Base-by-base conservation (phyloP, 176 grass and related monocot species). In the Coix lacrymajobi region DNA sequence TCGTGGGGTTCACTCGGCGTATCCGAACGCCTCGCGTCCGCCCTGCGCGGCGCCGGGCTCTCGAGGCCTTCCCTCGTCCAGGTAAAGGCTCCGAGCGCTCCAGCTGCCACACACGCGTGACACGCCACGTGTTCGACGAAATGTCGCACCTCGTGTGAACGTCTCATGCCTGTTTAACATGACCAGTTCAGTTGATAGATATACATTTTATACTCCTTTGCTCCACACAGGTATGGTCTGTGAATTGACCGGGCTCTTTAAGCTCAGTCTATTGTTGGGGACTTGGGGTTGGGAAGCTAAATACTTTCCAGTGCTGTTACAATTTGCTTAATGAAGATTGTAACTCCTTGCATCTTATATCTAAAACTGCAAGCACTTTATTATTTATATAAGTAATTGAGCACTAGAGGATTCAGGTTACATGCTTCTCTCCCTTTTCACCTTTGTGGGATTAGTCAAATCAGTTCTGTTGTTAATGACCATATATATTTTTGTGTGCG, bases 1-100 rank as follows among this genome's bases (percentile, higher is more conserved):
- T 86, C 91, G 34, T 98, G 93, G 96, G 80, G 60, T 20, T 95
- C 93, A 3, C 76, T 98, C 44, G 93, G 93, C 14, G 11, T 99
- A 30, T 96, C 93, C 2, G 91, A 89, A 19, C 68, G 77, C 44
- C 76, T 99, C 62, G 69, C 72, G 1, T 71, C 79, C 8, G 51
- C 91, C 15, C 81, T 93, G 28, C 67, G 75, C 6, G 63, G 76
- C 16, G 72, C 85, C 6, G 83, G 88, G 4, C 48, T 96, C 72
- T 37, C 69, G 12, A 89, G 79, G 22, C 96, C 93, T 45, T 99
- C 96, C 31, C 51, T 90, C 65, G 91, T 96, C 32, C 96, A 96
- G 93, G 96, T 92, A 41, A 41, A 6, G 1, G 34, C 1, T 31
- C 39, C 0, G 15, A 9, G 0, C 1, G 33, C 11, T 45, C 36